Evolutionary conservation across 306 rosid species (phyloP).

Genomic region (Vigna angularis): DNA sequence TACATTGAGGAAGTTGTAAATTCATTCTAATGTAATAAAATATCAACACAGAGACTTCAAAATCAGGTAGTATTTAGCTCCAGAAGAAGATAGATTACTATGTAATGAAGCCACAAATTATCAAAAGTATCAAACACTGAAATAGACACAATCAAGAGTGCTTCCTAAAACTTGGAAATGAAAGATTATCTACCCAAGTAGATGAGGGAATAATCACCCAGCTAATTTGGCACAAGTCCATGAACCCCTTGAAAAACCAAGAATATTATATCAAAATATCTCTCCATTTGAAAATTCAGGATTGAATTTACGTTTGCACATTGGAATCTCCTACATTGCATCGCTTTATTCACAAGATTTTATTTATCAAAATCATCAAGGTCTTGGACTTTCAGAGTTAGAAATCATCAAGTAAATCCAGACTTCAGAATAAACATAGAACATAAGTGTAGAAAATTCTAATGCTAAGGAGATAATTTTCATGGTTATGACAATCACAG

Average conservation of each 20-base stretch:
- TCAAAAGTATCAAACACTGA: conserved; percentile 8
- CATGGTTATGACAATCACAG: not conserved
- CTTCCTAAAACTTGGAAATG: conserved; percentile 15
- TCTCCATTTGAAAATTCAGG: not conserved
- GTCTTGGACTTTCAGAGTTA: not conserved
- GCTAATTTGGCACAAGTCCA: conserved; percentile 3
- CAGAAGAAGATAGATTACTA: conserved; percentile 13
- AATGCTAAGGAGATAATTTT: conserved; percentile 6
- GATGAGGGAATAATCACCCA: not conserved
- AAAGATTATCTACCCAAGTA: not conserved
- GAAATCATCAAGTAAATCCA: conserved; percentile 12
- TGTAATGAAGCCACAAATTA: conserved; percentile 10
- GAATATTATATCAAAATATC: not conserved
- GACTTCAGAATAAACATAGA: not conserved
- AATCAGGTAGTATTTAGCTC: conserved; percentile 6
- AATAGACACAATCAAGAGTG: conserved; percentile 13
- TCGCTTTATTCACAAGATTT: not conserved
- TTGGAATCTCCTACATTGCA: not conserved
- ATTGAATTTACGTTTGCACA: not conserved
- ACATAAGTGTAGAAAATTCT: conserved; percentile 5
- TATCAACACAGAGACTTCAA: not conserved
- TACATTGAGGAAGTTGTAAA: too few relatives aligned
- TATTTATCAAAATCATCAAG: conserved; percentile 5
- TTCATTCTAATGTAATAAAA: too few relatives aligned
- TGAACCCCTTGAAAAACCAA: not conserved